Conservation (phyloP, 2,329 filamentous ascomycete genomes). For the Parafenestella ontariensis region DNA sequence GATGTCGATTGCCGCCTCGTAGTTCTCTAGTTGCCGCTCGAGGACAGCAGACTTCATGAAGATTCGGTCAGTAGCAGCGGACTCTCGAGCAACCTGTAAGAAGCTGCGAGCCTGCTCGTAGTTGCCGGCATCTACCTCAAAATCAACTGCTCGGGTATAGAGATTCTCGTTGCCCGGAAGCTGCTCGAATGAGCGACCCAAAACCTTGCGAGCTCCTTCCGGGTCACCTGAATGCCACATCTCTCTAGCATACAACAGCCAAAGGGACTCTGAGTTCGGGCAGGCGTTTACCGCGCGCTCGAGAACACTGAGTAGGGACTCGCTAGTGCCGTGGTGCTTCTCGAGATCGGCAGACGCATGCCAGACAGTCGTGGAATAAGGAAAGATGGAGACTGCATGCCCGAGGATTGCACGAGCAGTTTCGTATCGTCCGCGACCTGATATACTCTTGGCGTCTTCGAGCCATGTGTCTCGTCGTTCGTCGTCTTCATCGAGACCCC, state of each 20-base stretch:
- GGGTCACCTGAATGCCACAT: slow-evolving; percentile 90
- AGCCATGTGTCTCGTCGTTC: slow-evolving; percentile 96
- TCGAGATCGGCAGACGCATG: slow-evolving; percentile 90
- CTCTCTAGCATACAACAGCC: slow-evolving; percentile 95
- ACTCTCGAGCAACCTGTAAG: slow-evolving; percentile 79
- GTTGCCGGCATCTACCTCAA: slow-evolving; percentile 89
- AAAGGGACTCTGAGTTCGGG: slow-evolving; percentile 87
- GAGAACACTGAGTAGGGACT: slow-evolving; percentile 82
- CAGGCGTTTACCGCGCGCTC: slow-evolving; percentile 95
- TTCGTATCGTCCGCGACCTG: slow-evolving; percentile 81
- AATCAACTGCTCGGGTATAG: slow-evolving; percentile 93
- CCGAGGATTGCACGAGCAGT: slow-evolving; percentile 94
- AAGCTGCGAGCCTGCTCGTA: slow-evolving; percentile 82
- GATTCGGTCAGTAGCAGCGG: slow-evolving; percentile 93
- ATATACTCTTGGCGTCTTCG: slow-evolving; percentile 86
- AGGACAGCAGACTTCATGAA: slow-evolving; percentile 97
- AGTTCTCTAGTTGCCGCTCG: slow-evolving; percentile 82
- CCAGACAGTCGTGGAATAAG: slow-evolving; percentile 87
- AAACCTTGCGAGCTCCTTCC: slow-evolving; percentile 82
- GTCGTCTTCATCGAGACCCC: slow-evolving; percentile 92
- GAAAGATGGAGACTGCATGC: slow-evolving; percentile 87
- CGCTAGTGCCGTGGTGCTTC: slow-evolving; percentile 83
- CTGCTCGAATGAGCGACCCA: slow-evolving; percentile 90
- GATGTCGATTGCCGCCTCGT: slow-evolving; percentile 82
- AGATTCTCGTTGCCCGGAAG: slow-evolving; percentile 98